phyloP scores from a whole-genome alignment of 371 early-diverging fungal genomes.

The Apophysomyces elegans region DNA sequence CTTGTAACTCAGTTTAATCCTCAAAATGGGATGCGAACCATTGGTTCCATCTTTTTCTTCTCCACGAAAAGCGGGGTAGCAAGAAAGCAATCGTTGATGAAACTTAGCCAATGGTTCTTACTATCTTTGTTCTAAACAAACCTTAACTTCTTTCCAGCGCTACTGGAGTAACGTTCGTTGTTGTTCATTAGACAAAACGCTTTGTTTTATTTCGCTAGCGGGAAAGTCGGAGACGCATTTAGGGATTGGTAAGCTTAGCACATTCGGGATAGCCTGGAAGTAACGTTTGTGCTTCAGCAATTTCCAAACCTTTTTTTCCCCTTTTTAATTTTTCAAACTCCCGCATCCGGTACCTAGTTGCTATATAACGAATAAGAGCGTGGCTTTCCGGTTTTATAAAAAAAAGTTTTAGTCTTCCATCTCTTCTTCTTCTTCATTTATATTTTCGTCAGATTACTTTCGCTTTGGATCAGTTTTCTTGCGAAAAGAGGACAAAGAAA shows the following conservation, averaged over 20 bases:
- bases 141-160: background rate
- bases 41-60: conserved; percentile 2
- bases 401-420: background rate
- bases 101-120: conserved; percentile 1
- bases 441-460: background rate
- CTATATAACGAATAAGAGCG: conserved; percentile 4
- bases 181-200: background rate
- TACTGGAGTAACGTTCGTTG: background rate
- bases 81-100: background rate
- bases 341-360: background rate
- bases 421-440: background rate
- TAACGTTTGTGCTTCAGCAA: background rate
- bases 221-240: conserved; percentile 5
- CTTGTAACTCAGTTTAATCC: conserved; percentile 9
- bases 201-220: background rate
- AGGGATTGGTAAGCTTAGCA: conserved; percentile 6
- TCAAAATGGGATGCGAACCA: conserved; percentile 2
- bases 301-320: background rate
- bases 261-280: background rate
- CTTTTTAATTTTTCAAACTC: conserved; percentile 5
- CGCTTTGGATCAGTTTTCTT: background rate
- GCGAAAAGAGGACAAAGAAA: background rate
- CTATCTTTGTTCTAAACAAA: background rate
- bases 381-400: background rate
- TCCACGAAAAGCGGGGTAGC: background rate